A percentile compares a stretch with the other conserved stretches of the same genome.
Evolutionary conservation across 805 yeast species (phyloP).

Genomic region (Schwanniomyces polymorphus): DNA sequence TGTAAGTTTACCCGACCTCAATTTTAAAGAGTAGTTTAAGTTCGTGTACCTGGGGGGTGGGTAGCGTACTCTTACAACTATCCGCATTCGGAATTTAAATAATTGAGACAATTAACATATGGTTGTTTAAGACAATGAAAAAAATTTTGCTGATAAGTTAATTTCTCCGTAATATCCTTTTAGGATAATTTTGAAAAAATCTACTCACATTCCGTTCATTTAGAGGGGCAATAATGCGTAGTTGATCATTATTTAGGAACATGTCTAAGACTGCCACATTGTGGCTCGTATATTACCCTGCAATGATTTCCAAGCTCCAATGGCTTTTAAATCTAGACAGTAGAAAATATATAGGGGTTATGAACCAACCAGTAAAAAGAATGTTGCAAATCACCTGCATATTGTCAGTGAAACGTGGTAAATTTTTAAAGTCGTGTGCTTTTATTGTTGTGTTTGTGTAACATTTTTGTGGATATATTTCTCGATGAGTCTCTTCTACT

Average conservation of each 20-base stretch:
- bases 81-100: no score
- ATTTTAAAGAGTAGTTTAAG: background rate
- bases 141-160: no score
- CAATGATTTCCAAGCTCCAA: no score
- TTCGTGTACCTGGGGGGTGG: background rate
- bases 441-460: background rate
- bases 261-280: no score
- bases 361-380: background rate
- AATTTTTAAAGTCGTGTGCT: background rate
- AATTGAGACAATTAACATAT: no score
- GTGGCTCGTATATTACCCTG: no score
- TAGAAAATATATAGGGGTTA: background rate
- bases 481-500: slow-evolving; percentile 2
- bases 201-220: background rate
- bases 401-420: background rate
- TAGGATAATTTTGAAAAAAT: background rate
- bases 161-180: no score
- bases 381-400: background rate
- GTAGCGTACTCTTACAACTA: background rate
- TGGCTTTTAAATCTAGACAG: no score
- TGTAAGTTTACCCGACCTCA: background rate
- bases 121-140: no score
- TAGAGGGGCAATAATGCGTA: background rate
- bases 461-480: background rate
- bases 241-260: no score